Evolutionary conservation across 257 asterid species (phyloP).

Genomic region (Jasminum sambac): DNA sequence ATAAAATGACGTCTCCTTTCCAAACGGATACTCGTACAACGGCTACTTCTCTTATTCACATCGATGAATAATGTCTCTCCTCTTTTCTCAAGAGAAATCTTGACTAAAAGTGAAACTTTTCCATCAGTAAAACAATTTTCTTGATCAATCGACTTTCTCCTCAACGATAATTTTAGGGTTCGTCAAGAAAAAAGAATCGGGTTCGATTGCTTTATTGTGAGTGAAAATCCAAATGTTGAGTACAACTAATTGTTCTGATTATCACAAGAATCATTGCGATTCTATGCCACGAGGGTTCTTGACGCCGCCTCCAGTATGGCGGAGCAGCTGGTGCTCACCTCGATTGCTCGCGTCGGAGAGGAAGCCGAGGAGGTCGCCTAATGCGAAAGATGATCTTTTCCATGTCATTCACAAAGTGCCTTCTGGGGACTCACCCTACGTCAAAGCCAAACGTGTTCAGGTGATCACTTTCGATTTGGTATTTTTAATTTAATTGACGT

Average conservation of each 20-base stretch:
- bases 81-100: not conserved
- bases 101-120: not conserved
- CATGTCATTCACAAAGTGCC: slow-evolving; percentile 83
- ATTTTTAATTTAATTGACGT: slow-evolving; percentile 1
- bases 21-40: not conserved
- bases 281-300: slow-evolving; percentile 54
- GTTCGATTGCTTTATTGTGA: not conserved
- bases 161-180: not conserved
- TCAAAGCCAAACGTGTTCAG: slow-evolving; percentile 87
- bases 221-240: slow-evolving; percentile 27
- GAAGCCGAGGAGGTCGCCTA: slow-evolving; percentile 43
- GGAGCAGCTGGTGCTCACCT: slow-evolving; percentile 32
- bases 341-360: slow-evolving; percentile 51
- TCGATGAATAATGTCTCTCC: not conserved
- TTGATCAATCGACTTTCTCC: not conserved
- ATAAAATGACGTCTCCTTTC: not conserved
- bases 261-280: slow-evolving; percentile 9
- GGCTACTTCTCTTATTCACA: not conserved
- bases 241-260: slow-evolving; percentile 16
- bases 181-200: not conserved
- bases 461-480: slow-evolving; percentile 31
- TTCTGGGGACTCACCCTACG: slow-evolving; percentile 84
- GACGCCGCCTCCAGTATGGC: slow-evolving; percentile 78
- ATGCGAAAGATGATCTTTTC: slow-evolving; percentile 36
- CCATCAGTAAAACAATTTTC: not conserved